These are phyloP conservation scores for Rhodotorula mucilaginosa DNA, from an alignment of 1,284 basidiomycete species.

Conservation along the genomic window DNA sequence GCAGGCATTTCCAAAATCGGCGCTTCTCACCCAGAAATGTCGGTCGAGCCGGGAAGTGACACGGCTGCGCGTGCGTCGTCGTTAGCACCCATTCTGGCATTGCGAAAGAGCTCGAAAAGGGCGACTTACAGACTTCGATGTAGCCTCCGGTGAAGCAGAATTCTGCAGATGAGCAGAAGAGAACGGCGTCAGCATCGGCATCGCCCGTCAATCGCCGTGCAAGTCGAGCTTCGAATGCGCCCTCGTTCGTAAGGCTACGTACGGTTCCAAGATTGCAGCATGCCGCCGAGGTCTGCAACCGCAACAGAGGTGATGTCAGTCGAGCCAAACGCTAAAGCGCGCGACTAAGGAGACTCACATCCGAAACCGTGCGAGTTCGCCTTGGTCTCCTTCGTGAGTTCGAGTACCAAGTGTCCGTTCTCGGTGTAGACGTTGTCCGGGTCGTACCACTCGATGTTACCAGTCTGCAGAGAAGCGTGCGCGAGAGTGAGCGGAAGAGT, in stretches of 20 bases:
- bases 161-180: constrained; percentile 1
- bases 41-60: constrained; percentile 71
- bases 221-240: too few species aligned
- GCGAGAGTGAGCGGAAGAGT: background rate
- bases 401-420: constrained; percentile 73
- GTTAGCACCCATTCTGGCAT: background rate
- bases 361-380: constrained; percentile 61
- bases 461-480: constrained; percentile 8
- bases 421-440: constrained; percentile 74
- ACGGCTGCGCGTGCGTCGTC: constrained; percentile 50
- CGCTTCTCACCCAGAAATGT: constrained; percentile 45
- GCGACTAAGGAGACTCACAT: constrained; percentile 46
- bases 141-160: constrained; percentile 54
- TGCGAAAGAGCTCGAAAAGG: too few species aligned
- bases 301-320: background rate
- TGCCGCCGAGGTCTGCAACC: constrained; percentile 53
- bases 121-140: constrained; percentile 7
- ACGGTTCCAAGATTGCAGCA: constrained; percentile 71
- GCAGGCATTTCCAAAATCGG: background rate
- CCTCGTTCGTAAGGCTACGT: background rate
- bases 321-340: too few species aligned
- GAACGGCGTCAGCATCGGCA: constrained; percentile 52
- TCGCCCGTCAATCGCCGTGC: constrained; percentile 58
- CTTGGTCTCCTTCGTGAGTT: constrained; percentile 61
- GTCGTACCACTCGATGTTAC: constrained; percentile 54